Conservation (phyloP, 345 rosid species). For the Raphanus sativus region DNA sequence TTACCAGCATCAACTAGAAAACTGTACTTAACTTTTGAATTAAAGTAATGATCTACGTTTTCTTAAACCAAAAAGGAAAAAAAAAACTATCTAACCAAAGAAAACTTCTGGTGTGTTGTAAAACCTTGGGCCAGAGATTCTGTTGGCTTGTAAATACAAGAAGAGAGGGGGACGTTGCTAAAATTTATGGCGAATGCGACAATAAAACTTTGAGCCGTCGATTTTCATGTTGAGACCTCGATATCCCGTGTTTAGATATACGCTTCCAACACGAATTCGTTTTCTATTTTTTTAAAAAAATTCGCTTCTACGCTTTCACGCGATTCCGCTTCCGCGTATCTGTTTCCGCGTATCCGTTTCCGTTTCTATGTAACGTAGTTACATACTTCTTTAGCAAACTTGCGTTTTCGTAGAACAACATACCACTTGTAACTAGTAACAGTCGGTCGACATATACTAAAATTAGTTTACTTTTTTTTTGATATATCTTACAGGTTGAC, state of each 20-base stretch:
- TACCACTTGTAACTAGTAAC: no score
- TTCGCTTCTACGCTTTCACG: no score
- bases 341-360: no score
- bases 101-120: slow-evolving; percentile 1
- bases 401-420: no score
- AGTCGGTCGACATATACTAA: no score
- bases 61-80: not conserved
- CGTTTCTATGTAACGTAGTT: no score
- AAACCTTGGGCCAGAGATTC: slow-evolving; percentile 15
- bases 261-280: no score
- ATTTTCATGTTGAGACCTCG: slow-evolving; percentile 2
- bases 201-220: slow-evolving; percentile 20
- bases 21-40: not conserved
- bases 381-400: no score
- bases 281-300: no score
- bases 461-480: no score
- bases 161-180: not conserved
- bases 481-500: no score
- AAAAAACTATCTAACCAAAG: not conserved
- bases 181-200: slow-evolving; percentile 15
- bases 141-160: slow-evolving; percentile 19
- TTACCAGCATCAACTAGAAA: not conserved
- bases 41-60: not conserved
- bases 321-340: no score
- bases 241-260: not conserved